Evolutionary conservation across 495 filamentous ascomycete species (phyloP), one percentile per base, ranked within the genome.

Genomic region (Cercophora sp.): DNA sequence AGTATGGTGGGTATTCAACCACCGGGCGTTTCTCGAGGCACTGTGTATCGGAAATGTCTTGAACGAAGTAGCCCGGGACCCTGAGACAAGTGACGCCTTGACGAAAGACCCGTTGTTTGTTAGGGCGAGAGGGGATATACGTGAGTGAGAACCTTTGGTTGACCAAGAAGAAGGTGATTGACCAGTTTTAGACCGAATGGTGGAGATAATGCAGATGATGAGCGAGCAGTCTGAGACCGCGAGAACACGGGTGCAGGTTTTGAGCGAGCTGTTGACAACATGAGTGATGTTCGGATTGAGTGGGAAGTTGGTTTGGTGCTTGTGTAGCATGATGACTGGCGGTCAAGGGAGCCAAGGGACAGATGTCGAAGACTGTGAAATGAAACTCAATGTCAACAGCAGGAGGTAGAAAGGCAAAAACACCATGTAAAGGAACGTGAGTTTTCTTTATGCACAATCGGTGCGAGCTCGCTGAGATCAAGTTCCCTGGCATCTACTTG

Each of bases 1-100:
- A 40, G 83, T 87, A 3, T 88, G 85, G 85, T 89, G 85, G 85
- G 83, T 87, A 5, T 88, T 88, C 60, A 82, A 85, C 60, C 85
- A 88, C 62, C 67, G 85, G 11, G 85, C 84, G 0, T 89, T 88
- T 61, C 67, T 86, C 37, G 84, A 87, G 64, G 83, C 82, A 19
- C 65, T 85, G 60, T 75, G 80, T 57, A 72, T 75, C 26, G 73
- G 72, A 11, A 68, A 67, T 45, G 71, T 78, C 29, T 42, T 78
- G 51, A 60, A 66, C 15, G 74, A 77, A 56, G 68, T 32, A 52
- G 63, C 47, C 9, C 43, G 59, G 19, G 70, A 70, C 50, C 57
- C 58, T 1, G 58, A 61, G 0, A 67, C 62, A 0, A 63, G 56
- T 24, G 67, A 72, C 27, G 57, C 56, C 0, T 48, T 77, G 36